phyloP scores from a whole-genome alignment of 169 alveolate genomes.

The Plasmodium cynomolgi region DNA sequence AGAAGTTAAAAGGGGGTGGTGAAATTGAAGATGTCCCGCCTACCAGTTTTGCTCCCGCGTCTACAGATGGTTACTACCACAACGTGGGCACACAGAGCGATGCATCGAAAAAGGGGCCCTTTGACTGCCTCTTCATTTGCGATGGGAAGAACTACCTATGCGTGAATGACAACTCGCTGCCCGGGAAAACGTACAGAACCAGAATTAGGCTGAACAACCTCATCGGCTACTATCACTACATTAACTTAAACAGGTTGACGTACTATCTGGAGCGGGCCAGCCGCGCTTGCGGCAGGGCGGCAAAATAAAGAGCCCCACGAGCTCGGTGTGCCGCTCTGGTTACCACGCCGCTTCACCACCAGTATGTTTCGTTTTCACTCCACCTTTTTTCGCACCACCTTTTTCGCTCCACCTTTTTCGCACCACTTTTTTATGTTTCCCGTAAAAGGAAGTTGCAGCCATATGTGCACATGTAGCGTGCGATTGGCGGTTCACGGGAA shows the following conservation, averaged over 20 bases:
- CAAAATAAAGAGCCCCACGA: not conserved
- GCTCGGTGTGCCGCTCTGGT: not conserved
- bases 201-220: conserved; percentile 39
- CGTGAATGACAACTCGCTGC: conserved; percentile 49
- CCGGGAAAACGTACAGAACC: not conserved
- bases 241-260: conserved; percentile 66
- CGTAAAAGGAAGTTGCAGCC: not conserved
- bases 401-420: not conserved
- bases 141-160: conserved; percentile 69
- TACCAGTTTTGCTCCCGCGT: not conserved
- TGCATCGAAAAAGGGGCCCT: not conserved
- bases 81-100: not conserved
- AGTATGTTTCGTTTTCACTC: not conserved
- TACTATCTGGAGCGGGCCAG: conserved; percentile 22
- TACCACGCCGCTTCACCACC: not conserved
- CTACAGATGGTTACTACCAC: not conserved
- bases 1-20: not conserved
- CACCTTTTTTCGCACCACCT: not conserved
- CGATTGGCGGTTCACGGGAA: not conserved
- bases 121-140: conserved; percentile 52
- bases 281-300: not conserved
- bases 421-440: not conserved
- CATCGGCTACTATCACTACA: conserved; percentile 59
- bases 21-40: not conserved
- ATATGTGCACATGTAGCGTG: not conserved